Percentiles rank a stretch among this genome's conserved stretches.
These are phyloP conservation scores for Xerocomellus amylosporus DNA, from an alignment of 768 basidiomycete genomes.

Conservation along the genomic window DNA sequence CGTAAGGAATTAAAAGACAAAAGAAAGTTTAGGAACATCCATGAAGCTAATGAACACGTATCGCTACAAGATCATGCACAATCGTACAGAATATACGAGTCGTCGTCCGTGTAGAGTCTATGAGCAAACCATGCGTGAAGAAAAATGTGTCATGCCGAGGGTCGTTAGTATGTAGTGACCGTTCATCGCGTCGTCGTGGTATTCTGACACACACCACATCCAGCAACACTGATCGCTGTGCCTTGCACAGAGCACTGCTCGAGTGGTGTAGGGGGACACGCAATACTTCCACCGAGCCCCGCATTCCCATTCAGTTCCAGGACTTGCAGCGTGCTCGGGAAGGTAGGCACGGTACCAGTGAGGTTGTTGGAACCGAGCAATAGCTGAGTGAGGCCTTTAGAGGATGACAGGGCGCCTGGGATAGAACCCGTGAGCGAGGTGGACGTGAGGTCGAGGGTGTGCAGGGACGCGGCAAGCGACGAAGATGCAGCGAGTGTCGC, in stretches of 20 bases:
- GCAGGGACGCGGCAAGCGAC: slow-evolving; percentile 33
- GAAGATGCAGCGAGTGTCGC: slow-evolving; percentile 31
- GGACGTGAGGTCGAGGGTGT: slow-evolving; percentile 39
- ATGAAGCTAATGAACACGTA: slow-evolving; percentile 2
- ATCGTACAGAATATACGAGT: background rate
- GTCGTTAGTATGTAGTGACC: background rate
- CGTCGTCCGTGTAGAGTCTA: slow-evolving; percentile 7
- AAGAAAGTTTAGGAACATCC: background rate
- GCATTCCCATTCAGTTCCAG: slow-evolving; percentile 38
- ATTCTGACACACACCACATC: slow-evolving; percentile 26
- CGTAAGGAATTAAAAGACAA: background rate
- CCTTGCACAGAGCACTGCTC: slow-evolving; percentile 23
- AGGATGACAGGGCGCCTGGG: slow-evolving; percentile 33
- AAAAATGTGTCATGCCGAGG: background rate
- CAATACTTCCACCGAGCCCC: slow-evolving; percentile 32
- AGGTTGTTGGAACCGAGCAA: slow-evolving; percentile 41
- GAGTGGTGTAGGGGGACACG: slow-evolving; percentile 13
- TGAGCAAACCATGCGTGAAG: slow-evolving; percentile 1
- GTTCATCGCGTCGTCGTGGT: slow-evolving; percentile 3
- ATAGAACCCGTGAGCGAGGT: slow-evolving; percentile 40
- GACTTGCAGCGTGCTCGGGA: slow-evolving; percentile 36
- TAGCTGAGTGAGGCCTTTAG: slow-evolving; percentile 36
- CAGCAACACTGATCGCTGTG: slow-evolving; percentile 18
- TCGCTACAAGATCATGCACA: slow-evolving; percentile 12
- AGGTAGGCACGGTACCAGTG: slow-evolving; percentile 33